A percentile compares a stretch with the other conserved stretches of the same genome.
Evolutionary conservation across 2,329 filamentous ascomycete species (phyloP).

Genomic region (Beauveria sp.): DNA sequence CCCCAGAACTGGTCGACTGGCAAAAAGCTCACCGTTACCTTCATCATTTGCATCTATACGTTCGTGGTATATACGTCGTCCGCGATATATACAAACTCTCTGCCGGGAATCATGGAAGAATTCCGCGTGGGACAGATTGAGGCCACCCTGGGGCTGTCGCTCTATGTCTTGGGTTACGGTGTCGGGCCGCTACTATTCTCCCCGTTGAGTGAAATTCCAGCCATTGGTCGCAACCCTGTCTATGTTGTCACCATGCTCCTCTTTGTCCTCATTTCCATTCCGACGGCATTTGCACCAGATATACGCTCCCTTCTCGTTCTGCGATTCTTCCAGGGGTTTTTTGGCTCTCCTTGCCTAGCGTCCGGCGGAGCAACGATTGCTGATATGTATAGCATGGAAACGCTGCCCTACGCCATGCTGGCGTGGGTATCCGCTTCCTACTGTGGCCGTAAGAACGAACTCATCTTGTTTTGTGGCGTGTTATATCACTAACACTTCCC

Average conservation of each 20-base stretch:
- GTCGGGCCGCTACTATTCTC: slow-evolving; percentile 58
- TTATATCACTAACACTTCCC: background rate
- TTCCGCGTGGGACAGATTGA: slow-evolving; percentile 45
- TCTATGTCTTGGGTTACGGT: slow-evolving; percentile 58
- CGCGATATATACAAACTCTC: slow-evolving; percentile 39
- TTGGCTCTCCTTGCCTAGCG: slow-evolving; percentile 57
- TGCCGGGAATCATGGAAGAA: slow-evolving; percentile 38
- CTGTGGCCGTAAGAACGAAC: slow-evolving; percentile 30
- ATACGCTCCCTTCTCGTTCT: slow-evolving; percentile 57
- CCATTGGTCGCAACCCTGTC: slow-evolving; percentile 58
- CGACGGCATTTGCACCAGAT: slow-evolving; percentile 54
- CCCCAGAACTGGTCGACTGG: slow-evolving; percentile 46
- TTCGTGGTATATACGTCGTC: slow-evolving; percentile 49
- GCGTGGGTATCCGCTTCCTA: slow-evolving; percentile 50
- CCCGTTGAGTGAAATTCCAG: slow-evolving; percentile 58
- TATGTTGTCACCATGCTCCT: slow-evolving; percentile 62
- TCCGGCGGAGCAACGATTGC: slow-evolving; percentile 45
- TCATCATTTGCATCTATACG: slow-evolving; percentile 48
- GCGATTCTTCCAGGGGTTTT: slow-evolving; percentile 58
- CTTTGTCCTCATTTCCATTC: slow-evolving; percentile 60
- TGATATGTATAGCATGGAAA: slow-evolving; percentile 46
- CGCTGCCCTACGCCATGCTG: slow-evolving; percentile 50
- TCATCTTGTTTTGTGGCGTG: too few relatives aligned
- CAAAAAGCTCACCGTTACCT: slow-evolving; percentile 33
- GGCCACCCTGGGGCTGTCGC: slow-evolving; percentile 49